Evolutionary conservation across 805 yeast genomes (phyloP).

Genomic region (Ogataea angusta): DNA sequence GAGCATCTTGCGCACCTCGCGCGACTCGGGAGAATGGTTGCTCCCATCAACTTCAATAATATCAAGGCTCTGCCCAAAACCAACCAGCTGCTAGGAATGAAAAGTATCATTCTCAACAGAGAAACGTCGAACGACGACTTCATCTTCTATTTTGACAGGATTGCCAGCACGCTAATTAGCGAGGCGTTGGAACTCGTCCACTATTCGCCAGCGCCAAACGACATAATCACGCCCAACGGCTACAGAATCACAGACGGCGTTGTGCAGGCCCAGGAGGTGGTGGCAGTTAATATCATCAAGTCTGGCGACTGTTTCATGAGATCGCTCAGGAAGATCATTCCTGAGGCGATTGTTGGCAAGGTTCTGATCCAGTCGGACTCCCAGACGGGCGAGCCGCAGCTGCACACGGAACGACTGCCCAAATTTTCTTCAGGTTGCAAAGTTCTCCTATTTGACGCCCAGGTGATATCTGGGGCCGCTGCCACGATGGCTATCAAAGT

Average conservation of each 20-base stretch:
- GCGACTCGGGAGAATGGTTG: slow-evolving; percentile 45
- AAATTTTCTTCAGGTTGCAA: slow-evolving; percentile 32
- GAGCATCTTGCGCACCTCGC: slow-evolving; percentile 65
- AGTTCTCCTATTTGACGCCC: slow-evolving; percentile 79
- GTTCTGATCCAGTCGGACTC: slow-evolving; percentile 84
- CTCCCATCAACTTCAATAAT: slow-evolving; percentile 31
- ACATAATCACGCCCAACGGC: slow-evolving; percentile 42
- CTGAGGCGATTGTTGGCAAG: slow-evolving; percentile 79
- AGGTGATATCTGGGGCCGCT: slow-evolving; percentile 88
- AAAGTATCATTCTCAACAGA: slow-evolving; percentile 61
- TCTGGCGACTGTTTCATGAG: slow-evolving; percentile 92
- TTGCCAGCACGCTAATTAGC: slow-evolving; percentile 69
- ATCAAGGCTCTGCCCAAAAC: slow-evolving; percentile 43
- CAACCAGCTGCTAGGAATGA: slow-evolving; percentile 69
- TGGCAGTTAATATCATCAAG: slow-evolving; percentile 77
- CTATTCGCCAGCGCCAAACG: slow-evolving; percentile 28
- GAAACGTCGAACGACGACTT: slow-evolving; percentile 68
- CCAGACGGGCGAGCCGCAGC: slow-evolving; percentile 88
- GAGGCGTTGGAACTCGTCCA: slow-evolving; percentile 61
- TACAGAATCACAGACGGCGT: slow-evolving; percentile 26
- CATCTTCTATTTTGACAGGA: slow-evolving; percentile 79
- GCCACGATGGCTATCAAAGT: slow-evolving; percentile 93
- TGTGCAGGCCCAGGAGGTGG: slow-evolving; percentile 43
- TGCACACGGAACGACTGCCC: slow-evolving; percentile 81
- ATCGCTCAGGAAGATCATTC: slow-evolving; percentile 70